A percentile compares a stretch with the other conserved stretches of the same genome.
phyloP scores from a whole-genome alignment of 306 rosid species.

The Cucurbita ficifolia region DNA sequence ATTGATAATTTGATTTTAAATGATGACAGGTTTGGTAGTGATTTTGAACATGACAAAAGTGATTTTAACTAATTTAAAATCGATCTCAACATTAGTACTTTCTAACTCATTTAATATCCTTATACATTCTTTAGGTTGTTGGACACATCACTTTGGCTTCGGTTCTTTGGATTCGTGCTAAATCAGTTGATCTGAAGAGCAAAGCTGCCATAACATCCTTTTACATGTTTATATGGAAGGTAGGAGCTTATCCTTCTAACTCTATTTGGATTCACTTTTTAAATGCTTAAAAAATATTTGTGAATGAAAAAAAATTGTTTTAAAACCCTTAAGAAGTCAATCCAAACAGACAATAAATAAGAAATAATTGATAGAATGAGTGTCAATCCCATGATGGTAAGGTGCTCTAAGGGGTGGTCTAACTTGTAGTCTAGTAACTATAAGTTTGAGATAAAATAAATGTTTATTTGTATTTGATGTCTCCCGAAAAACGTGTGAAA shows the following conservation, averaged over 20 bases:
- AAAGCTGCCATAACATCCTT: conserved; percentile 80
- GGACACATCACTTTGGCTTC: conserved; percentile 61
- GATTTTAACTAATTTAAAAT: background rate
- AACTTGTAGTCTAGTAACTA: background rate
- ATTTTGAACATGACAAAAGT: too few species aligned
- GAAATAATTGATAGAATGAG: background rate
- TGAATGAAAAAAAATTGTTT: too few species aligned
- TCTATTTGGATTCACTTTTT: too few species aligned
- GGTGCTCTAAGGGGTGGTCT: background rate
- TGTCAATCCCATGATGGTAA: background rate
- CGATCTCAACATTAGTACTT: background rate
- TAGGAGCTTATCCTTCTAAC: conserved; percentile 1
- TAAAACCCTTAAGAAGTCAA: too few species aligned
- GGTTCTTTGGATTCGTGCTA: conserved; percentile 62
- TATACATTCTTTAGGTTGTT: conserved; percentile 35
- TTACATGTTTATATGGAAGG: conserved; percentile 99
- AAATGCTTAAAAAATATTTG: too few species aligned
- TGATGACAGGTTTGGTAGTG: too few species aligned
- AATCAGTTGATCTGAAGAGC: conserved; percentile 66
- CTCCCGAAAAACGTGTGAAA: background rate
- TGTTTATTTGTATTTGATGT: background rate
- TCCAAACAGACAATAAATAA: background rate
- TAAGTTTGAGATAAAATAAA: background rate
- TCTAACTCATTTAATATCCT: background rate
- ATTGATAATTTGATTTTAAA: too few species aligned